These are phyloP conservation scores for Besnoitia besnoiti DNA, from an alignment of 169 alveolate species.

Conservation along the genomic window DNA sequence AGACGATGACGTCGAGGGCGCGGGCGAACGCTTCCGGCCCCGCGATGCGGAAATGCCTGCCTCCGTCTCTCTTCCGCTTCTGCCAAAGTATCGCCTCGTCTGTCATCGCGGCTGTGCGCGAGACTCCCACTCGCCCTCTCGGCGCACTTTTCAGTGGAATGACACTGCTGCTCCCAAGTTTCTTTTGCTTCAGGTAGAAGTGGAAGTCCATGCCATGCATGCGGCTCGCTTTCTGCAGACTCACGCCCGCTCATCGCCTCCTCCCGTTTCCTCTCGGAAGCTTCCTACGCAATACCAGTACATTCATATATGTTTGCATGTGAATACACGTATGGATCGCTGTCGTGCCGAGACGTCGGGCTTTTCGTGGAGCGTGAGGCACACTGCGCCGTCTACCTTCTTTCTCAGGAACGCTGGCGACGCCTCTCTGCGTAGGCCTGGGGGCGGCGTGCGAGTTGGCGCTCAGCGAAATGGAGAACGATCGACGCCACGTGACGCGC, in stretches of 20 bases:
- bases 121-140: no score
- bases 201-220: no score
- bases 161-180: no score
- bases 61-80: not conserved
- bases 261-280: no score
- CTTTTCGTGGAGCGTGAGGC: not conserved
- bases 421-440: conserved; percentile 94
- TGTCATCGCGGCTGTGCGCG: not conserved
- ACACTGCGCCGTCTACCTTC: not conserved
- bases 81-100: not conserved
- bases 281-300: no score
- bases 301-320: not conserved
- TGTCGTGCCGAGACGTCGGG: not conserved
- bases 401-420: conserved; percentile 82
- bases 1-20: no score
- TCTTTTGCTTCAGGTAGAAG: no score
- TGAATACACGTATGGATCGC: not conserved
- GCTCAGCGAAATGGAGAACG: conserved; percentile 92
- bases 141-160: no score
- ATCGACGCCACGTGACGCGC: conserved; percentile 84
- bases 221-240: no score
- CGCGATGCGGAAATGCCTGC: not conserved
- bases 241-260: no score
- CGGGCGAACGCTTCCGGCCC: not conserved
- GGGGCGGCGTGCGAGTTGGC: conserved; percentile 97